A percentile compares a stretch with the other conserved stretches of the same genome.
These are phyloP conservation scores for Penicillium simplicissimum DNA, from an alignment of 495 filamentous ascomycete species.

Conservation along the genomic window DNA sequence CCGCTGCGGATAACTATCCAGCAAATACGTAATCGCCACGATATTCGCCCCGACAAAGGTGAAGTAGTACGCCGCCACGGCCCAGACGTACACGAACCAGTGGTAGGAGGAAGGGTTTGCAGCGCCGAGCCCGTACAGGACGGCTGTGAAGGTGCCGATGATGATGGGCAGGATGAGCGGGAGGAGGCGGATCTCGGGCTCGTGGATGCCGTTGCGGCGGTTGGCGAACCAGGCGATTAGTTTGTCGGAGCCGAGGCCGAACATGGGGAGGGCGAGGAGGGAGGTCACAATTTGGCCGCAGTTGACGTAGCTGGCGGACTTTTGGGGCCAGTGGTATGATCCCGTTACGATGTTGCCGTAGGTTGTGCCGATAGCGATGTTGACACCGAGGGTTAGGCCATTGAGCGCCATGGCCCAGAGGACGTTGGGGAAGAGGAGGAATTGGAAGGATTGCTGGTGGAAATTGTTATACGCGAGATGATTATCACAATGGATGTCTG, in stretches of 20 bases:
- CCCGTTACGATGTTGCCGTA: constrained; percentile 34
- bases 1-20: constrained; percentile 40
- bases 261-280: constrained; percentile 35
- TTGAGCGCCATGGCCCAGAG: constrained; percentile 43
- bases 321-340: constrained; percentile 38
- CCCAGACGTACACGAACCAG: constrained; percentile 38
- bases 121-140: constrained; percentile 36
- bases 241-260: constrained; percentile 34
- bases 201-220: constrained; percentile 31
- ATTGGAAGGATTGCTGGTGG: constrained; percentile 11
- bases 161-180: constrained; percentile 36
- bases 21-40: constrained; percentile 39
- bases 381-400: constrained; percentile 38
- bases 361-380: constrained; percentile 41
- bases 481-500: no score
- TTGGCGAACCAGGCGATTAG: constrained; percentile 29
- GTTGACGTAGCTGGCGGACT: constrained; percentile 35
- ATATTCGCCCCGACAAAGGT: constrained; percentile 42
- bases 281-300: constrained; percentile 34
- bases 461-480: background rate
- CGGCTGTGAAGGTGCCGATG: constrained; percentile 29
- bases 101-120: constrained; percentile 33
- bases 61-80: constrained; percentile 38
- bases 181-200: constrained; percentile 36
- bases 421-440: constrained; percentile 40